Base-by-base conservation (phyloP, 2,329 filamentous ascomycete species). In the Botrytis byssoidea region DNA sequence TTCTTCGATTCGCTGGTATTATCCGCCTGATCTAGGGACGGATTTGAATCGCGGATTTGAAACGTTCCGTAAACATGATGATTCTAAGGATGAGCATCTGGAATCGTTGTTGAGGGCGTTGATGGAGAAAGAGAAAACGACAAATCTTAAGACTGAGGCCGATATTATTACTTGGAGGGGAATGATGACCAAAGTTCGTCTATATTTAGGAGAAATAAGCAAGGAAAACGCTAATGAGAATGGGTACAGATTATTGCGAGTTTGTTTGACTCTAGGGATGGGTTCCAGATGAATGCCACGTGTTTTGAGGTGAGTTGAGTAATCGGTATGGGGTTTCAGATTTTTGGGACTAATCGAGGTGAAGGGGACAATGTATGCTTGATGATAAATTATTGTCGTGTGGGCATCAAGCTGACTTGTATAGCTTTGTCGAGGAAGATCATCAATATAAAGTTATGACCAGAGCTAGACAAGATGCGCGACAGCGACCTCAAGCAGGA, bases 271-370 rank as follows among this genome's bases (percentile, higher is more conserved):
- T 88, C 91, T 77, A 88, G 92, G 81, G 93, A 95, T 80, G 92
- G 92, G 90, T 98, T 97, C 79, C 93, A 97, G 82, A 97, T 99
- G 94, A 97, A 98, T 81, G 95, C 94, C 67, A 98, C 95, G 3
- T 86, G 91, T 69, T 96, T 94, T 80, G 92, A 98, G 85, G 95
- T 96, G 83, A 73, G 77, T 70, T 71, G n/a, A 18, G 70, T 64
- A 40, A 8, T 40, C 59, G 40, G 42, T 55, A 37, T 25, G 46
- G 14, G 18, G 25, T 29, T 37, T 40, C 46, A 29, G 20, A 57
- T 29, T 57, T 22, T 29, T 12, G 16, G 63, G 35, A 78, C 74
- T 75, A 81, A 74, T 57, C 64, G 73, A 74, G 66, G 76, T 75
- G 61, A 82, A 89, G 87, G 86, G 83, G n/a, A 87, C 86, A 72